Evolutionary conservation across 176 grass and related monocot species (phyloP), one percentile per base, ranked within the genome.

Genomic region (Tillandsia leiboldiana): DNA sequence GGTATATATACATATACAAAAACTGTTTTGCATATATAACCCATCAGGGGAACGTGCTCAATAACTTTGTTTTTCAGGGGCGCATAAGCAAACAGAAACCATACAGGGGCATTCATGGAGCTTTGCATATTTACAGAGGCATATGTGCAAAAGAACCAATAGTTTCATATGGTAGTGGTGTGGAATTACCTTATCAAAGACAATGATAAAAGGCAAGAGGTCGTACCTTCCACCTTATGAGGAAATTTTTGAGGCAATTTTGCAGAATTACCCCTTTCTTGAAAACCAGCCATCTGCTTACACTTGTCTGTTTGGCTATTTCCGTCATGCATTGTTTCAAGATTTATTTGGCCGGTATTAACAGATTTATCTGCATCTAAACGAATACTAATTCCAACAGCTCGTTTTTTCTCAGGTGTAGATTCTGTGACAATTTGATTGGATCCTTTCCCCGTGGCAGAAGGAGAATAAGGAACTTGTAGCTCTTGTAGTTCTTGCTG

Each of bases 401-500:
- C 64, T 77, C 26, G 68, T 77, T 70, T 77, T 27, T 50, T 70
- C 12, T 69, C 53, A 26, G 22, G 26, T 63, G 29, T 3, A 11
- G 42, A 51, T 12, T 66, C 66, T 49, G 9, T 8, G 22, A 77
- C 62, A 67, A 70, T n/a, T 53, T 77, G 75, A 51, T 69, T 70
- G 18, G 63, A 69, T 59, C 66, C 74, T 68, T 77, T 77, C 51
- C 65, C 74, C 8, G 20, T 77, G 27, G 51, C 74, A 77, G 74
- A 61, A 49, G 65, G 17, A 77, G 65, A 77, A 59, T 66, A 48
- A 29, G 33, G 74, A 28, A 77, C 50, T 26, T 68, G 51, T 4
- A 17, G 13, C 14, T 57, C 53, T 57, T 42, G 33, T 75, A 28
- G 63, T 42, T 59, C 65, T 77, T 77, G 74, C 49, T 77, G 74